phyloP scores from a whole-genome alignment of 73 alveolate species.

The Paramecium primaurelia region DNA sequence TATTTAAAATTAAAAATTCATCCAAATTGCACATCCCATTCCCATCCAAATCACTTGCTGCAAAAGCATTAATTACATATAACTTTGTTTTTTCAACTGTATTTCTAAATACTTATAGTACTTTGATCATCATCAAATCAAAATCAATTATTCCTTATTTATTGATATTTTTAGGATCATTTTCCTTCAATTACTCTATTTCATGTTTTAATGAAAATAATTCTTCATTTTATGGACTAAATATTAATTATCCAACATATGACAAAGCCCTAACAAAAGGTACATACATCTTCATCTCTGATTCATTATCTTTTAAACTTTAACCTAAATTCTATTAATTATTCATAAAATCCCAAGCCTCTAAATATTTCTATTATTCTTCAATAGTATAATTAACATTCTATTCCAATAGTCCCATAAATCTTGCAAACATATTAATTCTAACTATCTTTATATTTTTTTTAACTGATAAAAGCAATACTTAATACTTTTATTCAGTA shows the following conservation, averaged over 20 bases:
- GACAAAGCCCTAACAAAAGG: background rate
- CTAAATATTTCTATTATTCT: conserved; percentile 47
- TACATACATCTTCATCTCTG: background rate
- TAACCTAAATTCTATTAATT: background rate
- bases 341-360: conserved; percentile 38
- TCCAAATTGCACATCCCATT: conserved; percentile 54
- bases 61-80: conserved; percentile 55
- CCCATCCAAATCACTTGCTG: conserved; percentile 60
- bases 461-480: background rate
- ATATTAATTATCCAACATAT: background rate
- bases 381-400: conserved; percentile 28
- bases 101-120: background rate
- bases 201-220: background rate
- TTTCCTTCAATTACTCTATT: background rate
- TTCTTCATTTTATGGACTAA: background rate
- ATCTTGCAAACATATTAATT: conserved; percentile 44
- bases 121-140: background rate
- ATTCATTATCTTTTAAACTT: background rate
- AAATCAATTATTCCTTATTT: background rate
- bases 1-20: conserved; percentile 49
- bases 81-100: background rate
- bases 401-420: conserved; percentile 33
- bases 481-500: background rate
- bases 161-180: background rate
- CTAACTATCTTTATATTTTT: conserved; percentile 24